phyloP scores from a whole-genome alignment of 208 protist species.

The Trypanosoma boissoni region DNA sequence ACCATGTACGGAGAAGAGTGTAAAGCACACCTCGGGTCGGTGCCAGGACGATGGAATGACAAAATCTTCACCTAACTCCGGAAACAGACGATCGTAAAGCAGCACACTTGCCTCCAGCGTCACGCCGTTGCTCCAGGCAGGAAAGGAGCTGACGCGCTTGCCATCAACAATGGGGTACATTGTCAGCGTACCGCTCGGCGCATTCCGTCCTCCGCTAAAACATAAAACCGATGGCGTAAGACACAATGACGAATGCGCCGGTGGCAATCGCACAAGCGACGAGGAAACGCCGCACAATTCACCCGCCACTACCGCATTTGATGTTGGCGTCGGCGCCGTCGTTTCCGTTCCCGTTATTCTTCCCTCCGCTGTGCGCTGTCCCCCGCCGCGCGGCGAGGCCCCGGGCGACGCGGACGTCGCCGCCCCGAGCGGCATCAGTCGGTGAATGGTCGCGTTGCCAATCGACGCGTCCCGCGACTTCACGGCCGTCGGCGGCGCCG shows the following conservation, averaged over 20 bases:
- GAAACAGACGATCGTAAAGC: slow-evolving; percentile 47
- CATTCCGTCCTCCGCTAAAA: slow-evolving; percentile 15
- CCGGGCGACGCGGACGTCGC: background rate
- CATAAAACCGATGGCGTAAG: slow-evolving; percentile 24
- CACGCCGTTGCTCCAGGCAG: slow-evolving; percentile 44
- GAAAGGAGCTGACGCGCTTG: slow-evolving; percentile 30
- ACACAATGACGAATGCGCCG: slow-evolving; percentile 19
- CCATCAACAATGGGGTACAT: slow-evolving; percentile 6
- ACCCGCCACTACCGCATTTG: background rate
- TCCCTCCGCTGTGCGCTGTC: background rate
- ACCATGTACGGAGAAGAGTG: slow-evolving; percentile 35
- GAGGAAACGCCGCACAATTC: slow-evolving; percentile 6
- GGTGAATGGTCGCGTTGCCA: slow-evolving; percentile 8
- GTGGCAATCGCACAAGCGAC: slow-evolving; percentile 11
- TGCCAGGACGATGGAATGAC: slow-evolving; percentile 28
- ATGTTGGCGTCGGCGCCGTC: background rate
- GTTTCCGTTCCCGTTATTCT: slow-evolving; percentile 5
- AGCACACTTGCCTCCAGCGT: slow-evolving; percentile 51
- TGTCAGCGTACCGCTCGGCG: slow-evolving; percentile 11
- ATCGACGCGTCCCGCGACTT: background rate
- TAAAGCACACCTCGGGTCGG: slow-evolving; percentile 27
- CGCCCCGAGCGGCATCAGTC: slow-evolving; percentile 3
- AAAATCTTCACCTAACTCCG: slow-evolving; percentile 42
- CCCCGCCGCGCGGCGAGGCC: too few species aligned
- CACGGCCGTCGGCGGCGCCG: slow-evolving; percentile 1